These are phyloP conservation scores for Wolfiporia cocos DNA, from an alignment of 1,284 basidiomycete species.

Conservation along the genomic window DNA sequence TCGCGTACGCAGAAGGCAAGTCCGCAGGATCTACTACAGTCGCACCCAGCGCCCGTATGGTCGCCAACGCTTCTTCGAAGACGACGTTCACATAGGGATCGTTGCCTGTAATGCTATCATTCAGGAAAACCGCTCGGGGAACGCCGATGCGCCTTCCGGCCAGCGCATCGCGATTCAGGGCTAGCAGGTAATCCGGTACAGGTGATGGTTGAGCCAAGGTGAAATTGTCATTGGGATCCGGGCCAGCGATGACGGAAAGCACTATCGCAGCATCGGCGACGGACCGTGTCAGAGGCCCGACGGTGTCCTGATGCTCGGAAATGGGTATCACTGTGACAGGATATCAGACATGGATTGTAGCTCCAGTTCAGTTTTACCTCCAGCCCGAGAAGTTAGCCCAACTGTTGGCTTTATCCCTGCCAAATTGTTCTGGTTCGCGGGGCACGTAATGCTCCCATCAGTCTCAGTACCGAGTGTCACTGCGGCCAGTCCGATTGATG, in stretches of 20 bases:
- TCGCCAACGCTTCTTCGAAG: conserved; percentile 44
- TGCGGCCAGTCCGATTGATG: conserved; percentile 52
- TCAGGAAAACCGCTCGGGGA: conserved; percentile 38
- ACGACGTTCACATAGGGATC: conserved; percentile 37
- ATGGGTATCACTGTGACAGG: conserved; percentile 48
- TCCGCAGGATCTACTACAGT: conserved; percentile 59
- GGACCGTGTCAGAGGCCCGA: conserved; percentile 57
- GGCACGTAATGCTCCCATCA: conserved; percentile 50
- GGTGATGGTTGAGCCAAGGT: conserved; percentile 48
- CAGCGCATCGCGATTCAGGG: conserved; percentile 42
- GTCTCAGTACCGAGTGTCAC: conserved; percentile 57
- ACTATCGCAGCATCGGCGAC: conserved; percentile 55
- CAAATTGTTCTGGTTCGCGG: conserved; percentile 30
- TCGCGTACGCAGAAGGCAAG: conserved; percentile 49
- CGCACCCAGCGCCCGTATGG: conserved; percentile 46
- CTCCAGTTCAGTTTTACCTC: conserved; percentile 32
- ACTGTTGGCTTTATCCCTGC: conserved; percentile 56
- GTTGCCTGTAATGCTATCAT: conserved; percentile 35
- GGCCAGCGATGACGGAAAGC: conserved; percentile 54
- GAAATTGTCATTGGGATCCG: conserved; percentile 53
- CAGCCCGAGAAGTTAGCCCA: conserved; percentile 56
- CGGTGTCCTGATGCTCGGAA: conserved; percentile 56
- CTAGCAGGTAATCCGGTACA: conserved; percentile 51
- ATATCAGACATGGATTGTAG: neutral
- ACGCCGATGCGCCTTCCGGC: conserved; percentile 57